Evolutionary conservation across 257 asterid species (phyloP).

Genomic region (Fraxinus pennsylvanica): DNA sequence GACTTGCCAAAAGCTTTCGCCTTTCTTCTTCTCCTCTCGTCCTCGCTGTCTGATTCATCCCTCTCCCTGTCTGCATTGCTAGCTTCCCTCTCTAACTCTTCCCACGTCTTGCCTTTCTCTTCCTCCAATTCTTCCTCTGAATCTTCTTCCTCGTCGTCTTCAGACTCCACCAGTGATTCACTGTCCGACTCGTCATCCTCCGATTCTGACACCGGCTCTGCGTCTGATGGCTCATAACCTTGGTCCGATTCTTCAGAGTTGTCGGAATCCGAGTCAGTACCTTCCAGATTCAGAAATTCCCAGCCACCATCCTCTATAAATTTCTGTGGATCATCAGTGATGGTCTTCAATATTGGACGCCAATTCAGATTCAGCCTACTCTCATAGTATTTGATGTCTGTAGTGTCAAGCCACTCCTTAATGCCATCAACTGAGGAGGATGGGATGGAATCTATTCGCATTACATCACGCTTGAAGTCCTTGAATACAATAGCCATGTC

Average conservation of each 20-base stretch:
- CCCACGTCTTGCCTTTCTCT: slow-evolving; percentile 83
- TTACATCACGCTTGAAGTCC: slow-evolving; percentile 70
- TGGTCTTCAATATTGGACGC: slow-evolving; percentile 63
- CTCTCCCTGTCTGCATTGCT: slow-evolving; percentile 67
- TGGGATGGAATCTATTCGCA: slow-evolving; percentile 75
- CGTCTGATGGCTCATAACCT: slow-evolving; percentile 73
- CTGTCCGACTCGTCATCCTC: slow-evolving; percentile 68
- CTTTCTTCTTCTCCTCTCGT: slow-evolving; percentile 66
- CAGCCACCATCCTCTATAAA: slow-evolving; percentile 78
- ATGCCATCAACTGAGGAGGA: slow-evolving; percentile 63
- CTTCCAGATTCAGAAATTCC: slow-evolving; percentile 84
- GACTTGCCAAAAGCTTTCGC: slow-evolving; percentile 58
- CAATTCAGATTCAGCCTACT: slow-evolving; percentile 81
- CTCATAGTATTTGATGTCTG: slow-evolving; percentile 76
- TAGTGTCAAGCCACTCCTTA: slow-evolving; percentile 78
- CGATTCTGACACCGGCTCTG: slow-evolving; percentile 65
- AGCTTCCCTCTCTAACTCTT: slow-evolving; percentile 82
- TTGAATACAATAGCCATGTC: slow-evolving; percentile 80
- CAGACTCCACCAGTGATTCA: slow-evolving; percentile 72
- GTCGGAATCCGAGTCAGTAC: slow-evolving; percentile 64
- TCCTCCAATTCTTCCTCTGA: slow-evolving; percentile 55
- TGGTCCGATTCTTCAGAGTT: slow-evolving; percentile 61
- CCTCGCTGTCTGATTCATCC: slow-evolving; percentile 78
- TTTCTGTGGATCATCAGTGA: slow-evolving; percentile 64
- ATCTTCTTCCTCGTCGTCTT: slow-evolving; percentile 60